Percentiles rank a stretch among this genome's conserved stretches.
These are phyloP conservation scores for Chlamydomonas schloesseri DNA, from an alignment of 139 green algal species.

Conservation along the genomic window DNA sequence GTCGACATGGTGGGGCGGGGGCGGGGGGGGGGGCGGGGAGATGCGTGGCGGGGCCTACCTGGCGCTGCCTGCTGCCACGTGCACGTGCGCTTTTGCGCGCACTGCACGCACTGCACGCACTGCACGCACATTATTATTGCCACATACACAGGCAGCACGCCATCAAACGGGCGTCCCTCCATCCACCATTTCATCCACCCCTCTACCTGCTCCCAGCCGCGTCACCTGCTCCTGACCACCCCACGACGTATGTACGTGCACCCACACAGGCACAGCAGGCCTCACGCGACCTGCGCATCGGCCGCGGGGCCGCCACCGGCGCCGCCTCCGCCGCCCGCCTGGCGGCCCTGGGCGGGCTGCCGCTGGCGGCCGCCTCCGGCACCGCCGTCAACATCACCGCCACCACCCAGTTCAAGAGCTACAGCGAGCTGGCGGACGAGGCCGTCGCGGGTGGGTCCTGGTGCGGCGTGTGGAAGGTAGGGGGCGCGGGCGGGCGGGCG, in stretches of 20 bases:
- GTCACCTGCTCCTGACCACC: neutral
- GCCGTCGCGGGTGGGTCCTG: neutral
- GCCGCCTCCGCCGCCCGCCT: neutral
- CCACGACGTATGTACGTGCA: no score
- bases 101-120: no score
- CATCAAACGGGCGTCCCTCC: neutral
- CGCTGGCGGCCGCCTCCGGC: neutral
- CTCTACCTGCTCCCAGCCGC: neutral
- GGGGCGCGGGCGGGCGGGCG: no score
- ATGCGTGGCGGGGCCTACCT: no score
- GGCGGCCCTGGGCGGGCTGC: neutral
- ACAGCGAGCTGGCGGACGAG: conserved; percentile 6
- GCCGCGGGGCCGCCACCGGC: neutral
- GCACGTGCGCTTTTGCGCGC: no score
- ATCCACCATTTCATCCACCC: neutral
- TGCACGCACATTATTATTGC: no score
- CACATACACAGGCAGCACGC: neutral
- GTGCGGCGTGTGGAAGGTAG: no score
- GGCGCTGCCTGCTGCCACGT: no score
- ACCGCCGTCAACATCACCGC: neutral
- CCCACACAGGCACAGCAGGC: conserved; percentile 14
- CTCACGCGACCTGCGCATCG: neutral
- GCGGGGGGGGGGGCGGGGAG: no score
- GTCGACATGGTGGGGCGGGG: neutral
- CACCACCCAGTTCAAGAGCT: neutral